phyloP scores from a whole-genome alignment of 2,329 filamentous ascomycete species.

The Acephala macrosclerotiorum region DNA sequence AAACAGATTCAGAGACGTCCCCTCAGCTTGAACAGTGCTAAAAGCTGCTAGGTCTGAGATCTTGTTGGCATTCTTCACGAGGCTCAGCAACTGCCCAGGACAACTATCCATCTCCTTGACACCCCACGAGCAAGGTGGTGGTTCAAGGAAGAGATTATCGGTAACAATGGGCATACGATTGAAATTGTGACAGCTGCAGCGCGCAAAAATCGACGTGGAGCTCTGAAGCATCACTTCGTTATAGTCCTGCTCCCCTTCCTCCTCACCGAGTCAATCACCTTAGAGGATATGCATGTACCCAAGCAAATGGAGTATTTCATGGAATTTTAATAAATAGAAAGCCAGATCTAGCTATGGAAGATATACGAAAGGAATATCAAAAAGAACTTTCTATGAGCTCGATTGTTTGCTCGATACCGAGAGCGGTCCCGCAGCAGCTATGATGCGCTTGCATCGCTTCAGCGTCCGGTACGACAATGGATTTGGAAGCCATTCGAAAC shows the following conservation, averaged over 20 bases:
- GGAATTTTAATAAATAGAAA: background rate
- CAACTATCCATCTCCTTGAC: background rate
- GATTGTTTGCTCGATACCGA: background rate
- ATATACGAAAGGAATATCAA: background rate
- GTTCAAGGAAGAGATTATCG: background rate
- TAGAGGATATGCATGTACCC: background rate
- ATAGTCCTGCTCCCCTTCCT: background rate
- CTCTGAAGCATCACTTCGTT: background rate
- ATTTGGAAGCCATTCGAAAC: background rate
- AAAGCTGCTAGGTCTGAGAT: background rate
- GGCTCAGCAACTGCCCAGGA: background rate
- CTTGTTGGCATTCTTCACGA: background rate
- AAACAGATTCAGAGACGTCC: background rate
- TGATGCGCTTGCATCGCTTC: background rate
- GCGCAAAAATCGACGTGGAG: background rate
- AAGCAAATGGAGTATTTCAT: background rate
- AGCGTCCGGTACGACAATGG: background rate
- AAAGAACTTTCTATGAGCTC: background rate
- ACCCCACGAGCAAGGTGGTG: background rate
- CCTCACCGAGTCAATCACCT: background rate
- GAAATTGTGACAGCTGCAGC: background rate
- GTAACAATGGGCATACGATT: background rate
- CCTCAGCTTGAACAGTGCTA: background rate
- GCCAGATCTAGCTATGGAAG: background rate
- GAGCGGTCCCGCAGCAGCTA: background rate